A percentile compares a stretch with the other conserved stretches of the same genome.
phyloP scores from a whole-genome alignment of 208 protist species.

The Endotrypanum monterogeii region DNA sequence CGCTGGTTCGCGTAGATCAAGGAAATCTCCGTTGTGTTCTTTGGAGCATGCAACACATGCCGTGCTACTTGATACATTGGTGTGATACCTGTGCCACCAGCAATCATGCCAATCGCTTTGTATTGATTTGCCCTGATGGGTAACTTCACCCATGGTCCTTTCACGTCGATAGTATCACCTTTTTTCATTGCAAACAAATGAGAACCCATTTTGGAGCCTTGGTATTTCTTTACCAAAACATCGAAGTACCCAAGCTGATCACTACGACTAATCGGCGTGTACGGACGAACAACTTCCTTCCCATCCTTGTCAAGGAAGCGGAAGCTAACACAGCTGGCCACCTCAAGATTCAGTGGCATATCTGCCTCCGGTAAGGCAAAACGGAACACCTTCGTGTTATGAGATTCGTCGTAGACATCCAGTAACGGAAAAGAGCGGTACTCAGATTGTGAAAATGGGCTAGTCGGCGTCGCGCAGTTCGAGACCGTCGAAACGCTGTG shows the following conservation, averaged over 20 bases:
- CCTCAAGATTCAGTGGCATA: conserved; percentile 79
- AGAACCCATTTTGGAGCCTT: conserved; percentile 86
- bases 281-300: conserved; percentile 84
- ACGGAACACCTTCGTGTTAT: conserved; percentile 89
- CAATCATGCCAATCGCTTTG: conserved; percentile 93
- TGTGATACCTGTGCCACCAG: conserved; percentile 93
- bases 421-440: conserved; percentile 80
- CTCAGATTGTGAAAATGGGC: conserved; percentile 78
- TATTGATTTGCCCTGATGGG: conserved; percentile 89
- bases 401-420: conserved; percentile 82
- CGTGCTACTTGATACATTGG: conserved; percentile 94
- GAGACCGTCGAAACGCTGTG: conserved; percentile 31
- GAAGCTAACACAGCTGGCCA: conserved; percentile 77
- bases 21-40: conserved; percentile 88
- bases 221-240: conserved; percentile 91
- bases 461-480: conserved; percentile 43
- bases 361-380: conserved; percentile 86
- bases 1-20: conserved; percentile 92
- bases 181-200: conserved; percentile 93
- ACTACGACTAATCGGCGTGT: conserved; percentile 80
- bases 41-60: conserved; percentile 68
- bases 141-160: conserved; percentile 91
- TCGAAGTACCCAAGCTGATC: conserved; percentile 91
- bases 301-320: conserved; percentile 77
- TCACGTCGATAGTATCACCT: conserved; percentile 90